Evolutionary conservation across 1,284 basidiomycete genomes (phyloP).

Genomic region (Microbotryomycetes sp.): DNA sequence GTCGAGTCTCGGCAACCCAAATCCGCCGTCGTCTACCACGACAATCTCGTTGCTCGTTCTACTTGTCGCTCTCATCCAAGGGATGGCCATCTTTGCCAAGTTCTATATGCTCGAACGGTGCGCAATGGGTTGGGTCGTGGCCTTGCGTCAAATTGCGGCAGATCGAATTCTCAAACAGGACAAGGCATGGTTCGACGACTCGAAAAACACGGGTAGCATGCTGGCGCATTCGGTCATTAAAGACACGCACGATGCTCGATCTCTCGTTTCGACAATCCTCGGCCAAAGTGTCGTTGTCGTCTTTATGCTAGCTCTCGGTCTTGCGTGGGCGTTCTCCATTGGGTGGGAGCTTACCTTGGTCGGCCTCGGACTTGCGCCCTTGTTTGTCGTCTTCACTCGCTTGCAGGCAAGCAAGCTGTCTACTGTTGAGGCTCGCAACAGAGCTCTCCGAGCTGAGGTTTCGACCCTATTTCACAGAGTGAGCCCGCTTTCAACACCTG

Average conservation of each 20-base stretch:
- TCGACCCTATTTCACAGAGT: conserved; percentile 61
- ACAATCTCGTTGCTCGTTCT: conserved; percentile 48
- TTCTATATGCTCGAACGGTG: conserved; percentile 68
- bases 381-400: conserved; percentile 68
- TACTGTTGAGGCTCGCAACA: conserved; percentile 69
- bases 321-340: conserved; percentile 76
- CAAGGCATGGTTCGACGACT: conserved; percentile 79
- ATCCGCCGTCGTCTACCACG: conserved; percentile 51
- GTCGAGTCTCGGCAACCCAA: conserved; percentile 61
- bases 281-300: conserved; percentile 64
- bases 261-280: conserved; percentile 66
- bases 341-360: conserved; percentile 94
- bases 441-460: conserved; percentile 73
- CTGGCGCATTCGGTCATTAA: conserved; percentile 78
- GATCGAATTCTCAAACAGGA: conserved; percentile 67
- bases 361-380: conserved; percentile 75
- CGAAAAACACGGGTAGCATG: conserved; percentile 55
- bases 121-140: conserved; percentile 67
- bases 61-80: conserved; percentile 65
- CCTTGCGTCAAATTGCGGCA: conserved; percentile 57
- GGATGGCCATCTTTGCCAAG: conserved; percentile 62
- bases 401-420: conserved; percentile 63
- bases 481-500: conserved; percentile 10
- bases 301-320: conserved; percentile 72
- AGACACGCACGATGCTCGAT: conserved; percentile 82